Base-by-base conservation (phyloP, 495 filamentous ascomycete genomes). In the Bacidia gigantensis region DNA sequence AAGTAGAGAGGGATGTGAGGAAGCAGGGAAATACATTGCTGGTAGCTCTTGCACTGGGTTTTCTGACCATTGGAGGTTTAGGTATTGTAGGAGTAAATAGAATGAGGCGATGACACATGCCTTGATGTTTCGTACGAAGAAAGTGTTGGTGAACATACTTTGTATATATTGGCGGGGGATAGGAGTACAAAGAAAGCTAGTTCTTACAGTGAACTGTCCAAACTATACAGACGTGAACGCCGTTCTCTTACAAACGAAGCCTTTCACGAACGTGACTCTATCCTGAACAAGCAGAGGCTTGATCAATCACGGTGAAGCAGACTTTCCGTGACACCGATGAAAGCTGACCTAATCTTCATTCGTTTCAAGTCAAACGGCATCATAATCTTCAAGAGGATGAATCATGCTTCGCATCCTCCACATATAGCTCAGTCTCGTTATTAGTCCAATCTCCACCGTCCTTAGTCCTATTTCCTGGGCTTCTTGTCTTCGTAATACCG, bases 1-100 rank as follows among this genome's bases (percentile, higher is more conserved):
- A 93, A 55, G 85, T 97, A 2, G 71, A 85, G 23, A 70, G 66
- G 26, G 77, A 74, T 52, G 82, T 81, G 45, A 72, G 78, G 44
- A 65, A 72, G 44, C 92, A 99, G 66, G 81, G 83, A 3, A 64
- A 64, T 53, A 63, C 87, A 11, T 64, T 89, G 42, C 51, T 72
- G 51, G 62, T 65, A 1, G 60, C 60, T 2, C 53, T 73, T 54
- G 62, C 64, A 1, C 59, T 61, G 1, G 50, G 69, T 25, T 47
- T 56, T 1, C 50, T 59, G 7, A 51, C 62, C 10, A 53, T 68
- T 0, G 55, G 41, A 22, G 29, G 29, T 5, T 14, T 35, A 14
- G 29, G 29, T 7, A 14, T 35, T 7, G 5, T 35, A 14, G 29
- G 29, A 14, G 5, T 35, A 14, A 35, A 14, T 7, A 35, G 29